A percentile compares a stretch with the other conserved stretches of the same genome.
Evolutionary conservation across 1,284 basidiomycete species (phyloP).

Genomic region (Sphagnurus paluster): DNA sequence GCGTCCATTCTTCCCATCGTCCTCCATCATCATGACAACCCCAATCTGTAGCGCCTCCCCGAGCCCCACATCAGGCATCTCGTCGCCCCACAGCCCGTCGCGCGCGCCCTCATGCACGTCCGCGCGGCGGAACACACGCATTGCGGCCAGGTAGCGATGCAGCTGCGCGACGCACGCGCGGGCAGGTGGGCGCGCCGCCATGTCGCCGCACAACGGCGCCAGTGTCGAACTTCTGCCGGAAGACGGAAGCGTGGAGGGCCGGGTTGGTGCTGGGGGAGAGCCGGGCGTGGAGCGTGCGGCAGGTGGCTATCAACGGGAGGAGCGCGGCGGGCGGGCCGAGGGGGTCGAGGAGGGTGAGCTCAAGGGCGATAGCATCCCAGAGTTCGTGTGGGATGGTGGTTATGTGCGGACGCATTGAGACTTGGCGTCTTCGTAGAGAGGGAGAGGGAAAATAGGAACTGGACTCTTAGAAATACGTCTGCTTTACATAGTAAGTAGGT

Average conservation of each 20-base stretch:
- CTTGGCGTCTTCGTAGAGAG: too few relatives aligned
- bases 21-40: constrained; percentile 66
- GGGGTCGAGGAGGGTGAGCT: constrained; percentile 40
- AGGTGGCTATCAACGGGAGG: constrained; percentile 51
- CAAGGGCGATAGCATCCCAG: constrained; percentile 53
- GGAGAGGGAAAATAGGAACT: too few relatives aligned
- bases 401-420: too few relatives aligned
- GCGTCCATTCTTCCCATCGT: constrained; percentile 64
- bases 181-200: constrained; percentile 37
- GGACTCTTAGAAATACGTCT: too few relatives aligned
- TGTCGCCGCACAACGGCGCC: constrained; percentile 53
- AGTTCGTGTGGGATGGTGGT: not conserved
- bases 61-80: not conserved
- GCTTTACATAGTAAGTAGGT: too few relatives aligned
- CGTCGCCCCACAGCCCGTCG: not conserved
- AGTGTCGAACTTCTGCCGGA: constrained; percentile 60
- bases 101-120: constrained; percentile 28
- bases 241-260: constrained; percentile 61
- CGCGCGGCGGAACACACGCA: constrained; percentile 41
- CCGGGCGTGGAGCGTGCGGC: constrained; percentile 38
- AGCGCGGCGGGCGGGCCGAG: constrained; percentile 43
- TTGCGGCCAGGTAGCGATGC: constrained; percentile 37
- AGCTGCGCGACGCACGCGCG: constrained; percentile 47
- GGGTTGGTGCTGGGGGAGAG: constrained; percentile 39
- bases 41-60: constrained; percentile 51